Base-by-base conservation (phyloP, 495 filamentous ascomycete species). In the Penicillium roqueforti region DNA sequence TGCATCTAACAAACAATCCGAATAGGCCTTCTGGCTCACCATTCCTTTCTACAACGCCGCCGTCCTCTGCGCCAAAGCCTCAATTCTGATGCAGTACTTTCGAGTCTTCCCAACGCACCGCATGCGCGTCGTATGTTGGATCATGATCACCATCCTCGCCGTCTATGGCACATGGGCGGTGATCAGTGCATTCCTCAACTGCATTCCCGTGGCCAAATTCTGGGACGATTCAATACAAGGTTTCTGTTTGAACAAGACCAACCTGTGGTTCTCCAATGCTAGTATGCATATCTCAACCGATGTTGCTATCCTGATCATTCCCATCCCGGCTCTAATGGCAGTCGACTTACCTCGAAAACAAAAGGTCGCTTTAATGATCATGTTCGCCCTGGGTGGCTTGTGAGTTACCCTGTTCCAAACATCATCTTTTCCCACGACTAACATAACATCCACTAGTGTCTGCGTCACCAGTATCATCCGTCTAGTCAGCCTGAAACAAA, bases 301-400 rank as follows among this genome's bases (percentile, higher is more conserved):
- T 50, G 41, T 82, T 7, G 68, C 69, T 2, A 81, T 83, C 28
- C 54, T 83, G 18, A 55, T 76, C 13, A 79, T 82, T 31, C 80
- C 80, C 0, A 73, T 83, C 26, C 69, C 69, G 1, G 78, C 74
- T 3, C 56, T 82, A 32, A 64, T 64, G 47, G 54, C 63, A 4
- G 63, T 83, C 18, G 73, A 80, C 8, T 62, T 82, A 45, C 70
- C 75, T 6, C 61, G 51, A 38, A 76, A 62, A 45, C 75, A 80
- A 51, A 83, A 77, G 57, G 37, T 77, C 34, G 71, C 69, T 3
- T 53, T 81, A 22, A 72, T 72, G 34, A 59, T 70, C 0, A 67
- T 81, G n/a, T 83, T 82, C 60, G 77, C 71, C 1, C 39, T 81
- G 28, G 80, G 79, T 41, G 67, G 70, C 47, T 74, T 80, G 80